A percentile compares a stretch with the other conserved stretches of the same genome.
These are phyloP conservation scores for Teratosphaeria zuluensis DNA, from an alignment of 2,329 filamentous ascomycete species.

Conservation along the genomic window DNA sequence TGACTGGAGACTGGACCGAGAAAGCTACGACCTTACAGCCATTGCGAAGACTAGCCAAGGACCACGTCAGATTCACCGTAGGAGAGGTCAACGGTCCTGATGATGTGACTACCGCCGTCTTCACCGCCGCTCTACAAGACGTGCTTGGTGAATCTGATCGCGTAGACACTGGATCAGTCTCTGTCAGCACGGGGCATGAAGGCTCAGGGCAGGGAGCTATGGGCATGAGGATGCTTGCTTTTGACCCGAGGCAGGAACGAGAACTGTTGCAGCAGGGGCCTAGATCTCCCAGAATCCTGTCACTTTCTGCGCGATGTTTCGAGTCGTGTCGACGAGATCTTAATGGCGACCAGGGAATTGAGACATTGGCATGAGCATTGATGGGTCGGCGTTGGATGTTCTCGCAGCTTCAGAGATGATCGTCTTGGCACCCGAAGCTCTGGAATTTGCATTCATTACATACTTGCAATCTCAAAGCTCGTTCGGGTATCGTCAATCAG, in stretches of 20 bases:
- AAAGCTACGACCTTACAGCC: slow-evolving; percentile 20
- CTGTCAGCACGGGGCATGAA: not conserved
- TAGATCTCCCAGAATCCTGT: not conserved
- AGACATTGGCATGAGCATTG: not conserved
- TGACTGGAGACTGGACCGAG: slow-evolving; percentile 15
- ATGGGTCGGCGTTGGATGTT: too few relatives aligned
- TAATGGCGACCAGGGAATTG: not conserved
- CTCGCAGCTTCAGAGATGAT: too few relatives aligned
- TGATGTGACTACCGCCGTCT: slow-evolving; percentile 12
- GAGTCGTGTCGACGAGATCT: not conserved
- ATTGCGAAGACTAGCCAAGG: slow-evolving; percentile 8
- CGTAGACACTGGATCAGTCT: slow-evolving; percentile 5
- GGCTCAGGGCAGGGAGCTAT: not conserved
- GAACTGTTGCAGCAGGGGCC: not conserved
- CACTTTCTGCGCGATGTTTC: not conserved
- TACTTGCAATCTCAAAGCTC: too few relatives aligned
- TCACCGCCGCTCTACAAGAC: slow-evolving; percentile 14
- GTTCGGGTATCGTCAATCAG: too few relatives aligned
- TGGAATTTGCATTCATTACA: too few relatives aligned
- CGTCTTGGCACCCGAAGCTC: too few relatives aligned
- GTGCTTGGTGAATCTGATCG: slow-evolving; percentile 10
- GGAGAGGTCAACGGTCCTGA: slow-evolving; percentile 18
- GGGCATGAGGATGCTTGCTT: slow-evolving; percentile 17
- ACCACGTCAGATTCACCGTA: slow-evolving; percentile 14
- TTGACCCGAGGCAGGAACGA: slow-evolving; percentile 17